These are phyloP conservation scores for Acer campestre DNA, from an alignment of 345 rosid species.

Conservation along the genomic window DNA sequence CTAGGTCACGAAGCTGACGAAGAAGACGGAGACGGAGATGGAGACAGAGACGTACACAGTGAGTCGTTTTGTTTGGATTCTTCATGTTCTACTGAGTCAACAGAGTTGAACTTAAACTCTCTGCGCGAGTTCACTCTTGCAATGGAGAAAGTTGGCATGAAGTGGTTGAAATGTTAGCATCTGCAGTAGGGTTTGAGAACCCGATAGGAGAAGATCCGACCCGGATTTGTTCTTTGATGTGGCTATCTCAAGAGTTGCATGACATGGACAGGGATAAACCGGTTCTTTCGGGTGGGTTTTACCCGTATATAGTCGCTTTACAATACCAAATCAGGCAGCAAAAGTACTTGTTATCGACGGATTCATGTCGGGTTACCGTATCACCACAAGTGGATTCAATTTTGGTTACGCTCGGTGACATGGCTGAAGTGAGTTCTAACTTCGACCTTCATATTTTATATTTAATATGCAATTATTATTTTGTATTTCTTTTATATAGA, in stretches of 20 bases:
- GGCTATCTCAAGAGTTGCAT: no score
- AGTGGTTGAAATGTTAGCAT: slow-evolving; percentile 46
- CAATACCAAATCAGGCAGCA: slow-evolving; percentile 58
- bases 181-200: slow-evolving; percentile 53
- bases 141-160: slow-evolving; percentile 58
- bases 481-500: no score
- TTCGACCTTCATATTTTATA: no score
- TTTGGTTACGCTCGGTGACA: slow-evolving; percentile 70
- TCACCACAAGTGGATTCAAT: slow-evolving; percentile 61
- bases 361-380: slow-evolving; percentile 62
- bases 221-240: slow-evolving; percentile 18
- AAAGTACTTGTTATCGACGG: slow-evolving; percentile 47
- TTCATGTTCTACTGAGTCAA: slow-evolving; percentile 42
- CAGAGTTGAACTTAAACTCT: slow-evolving; percentile 39
- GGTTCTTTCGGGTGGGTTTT: slow-evolving; percentile 51
- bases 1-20: no score
- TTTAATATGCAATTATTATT: no score
- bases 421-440: slow-evolving; percentile 58
- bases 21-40: no score
- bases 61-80: no score
- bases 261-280: slow-evolving; percentile 18
- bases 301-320: slow-evolving; percentile 72
- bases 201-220: slow-evolving; percentile 28
- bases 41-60: no score
- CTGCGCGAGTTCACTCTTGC: slow-evolving; percentile 44